Base-by-base conservation (phyloP, 257 asterid genomes). In the Nicotiana undulata region DNA sequence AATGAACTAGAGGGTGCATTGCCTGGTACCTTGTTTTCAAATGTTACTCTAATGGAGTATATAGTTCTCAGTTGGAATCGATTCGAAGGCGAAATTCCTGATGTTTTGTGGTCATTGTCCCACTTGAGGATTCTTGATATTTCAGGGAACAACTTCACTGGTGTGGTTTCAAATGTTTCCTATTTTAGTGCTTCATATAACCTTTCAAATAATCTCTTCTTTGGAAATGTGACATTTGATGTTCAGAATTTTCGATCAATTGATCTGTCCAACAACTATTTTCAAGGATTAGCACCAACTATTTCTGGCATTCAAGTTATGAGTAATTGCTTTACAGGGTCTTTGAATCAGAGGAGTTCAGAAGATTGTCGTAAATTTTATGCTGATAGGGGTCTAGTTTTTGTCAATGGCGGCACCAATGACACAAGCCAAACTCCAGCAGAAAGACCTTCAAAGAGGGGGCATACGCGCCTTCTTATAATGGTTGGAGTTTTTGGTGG, bases 401-500 rank as follows among this genome's bases (percentile, higher is more conserved):
- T 68, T 34, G 44, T 40, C 17, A 79, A 76, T 63, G 82, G 16
- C 8, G 67, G 22, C 32, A 46, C 6, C 15, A 68, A 26, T 1
- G 72, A 26, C 17, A 18, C 80, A 29, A 22, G 6, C 24, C 64
- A 15, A 68, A 80, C 83, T 72, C 83, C 84, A 15, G n/a, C 26
- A 0, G 34, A 65, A 32, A 65, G 79, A 49, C 34, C 65, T 3
- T 24, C 49, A 2, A 74, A 3, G 76, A 70, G 61, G 31, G 82
- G 49, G 44, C 85, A 76, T 15, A 83, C 29, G 81, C 66, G 82
- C 32, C 66, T 67, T 15, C 87, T 85, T 63, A 53, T 90, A 28
- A 56, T 93, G 88, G 84, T 86, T 17, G 96, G 93, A 70, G 87
- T 85, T 83, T 85, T 93, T 63, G 92, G 93, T 58, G 94, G 96